A percentile compares a stretch with the other conserved stretches of the same genome.
These are phyloP conservation scores for Scheffersomyces insectosa DNA, from an alignment of 1,139 yeast genomes.

Conservation along the genomic window DNA sequence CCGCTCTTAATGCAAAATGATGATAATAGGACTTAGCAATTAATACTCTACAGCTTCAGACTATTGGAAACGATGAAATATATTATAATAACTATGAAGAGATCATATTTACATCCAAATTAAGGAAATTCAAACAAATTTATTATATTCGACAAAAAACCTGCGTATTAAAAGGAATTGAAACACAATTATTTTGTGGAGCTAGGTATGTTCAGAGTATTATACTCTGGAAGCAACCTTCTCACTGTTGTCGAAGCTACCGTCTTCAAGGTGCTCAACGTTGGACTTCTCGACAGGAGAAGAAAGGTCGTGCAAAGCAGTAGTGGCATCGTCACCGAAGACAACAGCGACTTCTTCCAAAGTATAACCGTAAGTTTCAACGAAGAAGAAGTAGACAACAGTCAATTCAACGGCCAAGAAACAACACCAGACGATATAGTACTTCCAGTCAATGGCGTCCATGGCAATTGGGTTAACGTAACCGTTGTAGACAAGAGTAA, in stretches of 20 bases:
- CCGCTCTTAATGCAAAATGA: too few species aligned
- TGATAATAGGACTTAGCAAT: too few species aligned
- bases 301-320: neutral
- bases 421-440: conserved; percentile 56
- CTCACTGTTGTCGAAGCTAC: neutral
- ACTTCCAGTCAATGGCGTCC: conserved; percentile 60
- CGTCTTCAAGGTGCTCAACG: neutral
- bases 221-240: neutral
- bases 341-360: conserved; percentile 55
- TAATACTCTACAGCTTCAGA: too few species aligned
- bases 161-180: conserved; percentile 1
- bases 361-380: conserved; percentile 54
- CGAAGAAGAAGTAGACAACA: conserved; percentile 43
- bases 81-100: too few species aligned
- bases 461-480: conserved; percentile 62
- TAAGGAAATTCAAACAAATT: too few species aligned
- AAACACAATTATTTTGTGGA: neutral
- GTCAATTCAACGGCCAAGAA: conserved; percentile 36
- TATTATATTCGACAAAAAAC: too few species aligned
- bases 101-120: too few species aligned
- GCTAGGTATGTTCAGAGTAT: neutral
- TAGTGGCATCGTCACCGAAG: conserved; percentile 39
- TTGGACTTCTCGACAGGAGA: conserved; percentile 1
- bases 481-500: conserved; percentile 29
- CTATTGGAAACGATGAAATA: too few species aligned